A percentile compares a stretch with the other conserved stretches of the same genome.
phyloP scores from a whole-genome alignment of 306 rosid genomes.

The Echinosophora koreensis region DNA sequence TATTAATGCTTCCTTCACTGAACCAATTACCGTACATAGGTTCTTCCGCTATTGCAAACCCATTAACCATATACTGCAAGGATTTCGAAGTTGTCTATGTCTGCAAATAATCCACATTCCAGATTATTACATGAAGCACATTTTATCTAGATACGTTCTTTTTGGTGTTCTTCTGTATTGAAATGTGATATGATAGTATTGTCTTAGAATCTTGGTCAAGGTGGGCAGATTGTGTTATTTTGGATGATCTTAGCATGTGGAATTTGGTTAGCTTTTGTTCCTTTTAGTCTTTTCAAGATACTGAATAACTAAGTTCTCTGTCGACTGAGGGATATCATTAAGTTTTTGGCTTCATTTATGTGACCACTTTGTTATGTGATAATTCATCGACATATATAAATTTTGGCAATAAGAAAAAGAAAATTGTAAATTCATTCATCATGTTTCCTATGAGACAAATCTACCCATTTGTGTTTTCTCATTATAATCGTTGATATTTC shows the following conservation, averaged over 20 bases:
- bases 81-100: constrained; percentile 23
- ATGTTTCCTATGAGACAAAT: constrained; percentile 35
- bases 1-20: constrained; percentile 27
- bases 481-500: too few species aligned
- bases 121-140: constrained; percentile 23
- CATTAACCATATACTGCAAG: constrained; percentile 15
- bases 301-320: background rate
- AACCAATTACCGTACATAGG: background rate
- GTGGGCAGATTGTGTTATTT: constrained; percentile 84
- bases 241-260: constrained; percentile 79
- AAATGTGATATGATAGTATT: constrained; percentile 95
- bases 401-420: background rate
- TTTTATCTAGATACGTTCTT: constrained; percentile 20
- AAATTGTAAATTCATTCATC: background rate
- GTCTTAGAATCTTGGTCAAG: constrained; percentile 98
- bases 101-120: background rate
- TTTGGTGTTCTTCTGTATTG: constrained; percentile 59
- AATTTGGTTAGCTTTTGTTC: constrained; percentile 61
- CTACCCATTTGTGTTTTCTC: constrained; percentile 33
- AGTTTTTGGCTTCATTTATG: background rate
- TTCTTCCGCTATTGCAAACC: constrained; percentile 16
- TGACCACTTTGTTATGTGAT: constrained; percentile 30
- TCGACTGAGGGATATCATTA: background rate
- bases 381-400: constrained; percentile 8
- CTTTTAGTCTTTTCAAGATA: background rate